Base-by-base conservation (phyloP, 345 rosid genomes). In the Lepidium africanum region DNA sequence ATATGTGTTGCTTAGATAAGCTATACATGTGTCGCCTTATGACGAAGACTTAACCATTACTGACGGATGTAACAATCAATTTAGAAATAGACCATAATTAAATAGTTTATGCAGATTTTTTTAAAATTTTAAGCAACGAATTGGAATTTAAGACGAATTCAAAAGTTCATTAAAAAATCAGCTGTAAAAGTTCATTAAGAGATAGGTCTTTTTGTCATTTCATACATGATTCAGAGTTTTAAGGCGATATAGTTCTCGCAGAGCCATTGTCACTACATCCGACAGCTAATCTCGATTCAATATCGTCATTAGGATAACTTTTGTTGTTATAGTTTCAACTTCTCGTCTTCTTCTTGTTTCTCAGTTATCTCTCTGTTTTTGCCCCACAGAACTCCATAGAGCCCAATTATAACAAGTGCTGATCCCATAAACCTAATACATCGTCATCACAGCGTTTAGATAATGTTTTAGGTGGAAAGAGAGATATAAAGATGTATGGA, bases 311-410 rank as follows among this genome's bases (percentile, higher is more conserved):
- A 9, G 9, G 9, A 32, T 33, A 60, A 8, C 35, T 62, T 62
- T 48, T 75, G 23, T 14, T 33, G 46, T 43, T 43, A 46, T 33
- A 41, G 67, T 65, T 59, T 73, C 40, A 41, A 12, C 43, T 46
- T 56, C 61, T 59, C 72, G 25, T 47, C 59, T 27, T 39, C 47
- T 7, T 46, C 45, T 19, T 71, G 50, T 14, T 11, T 71, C 42
- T 69, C 62, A 9, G 66, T 80, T 30, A 45, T 30, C 76, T 94
- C 99, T 76, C 58, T 82, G 41, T 84, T 87, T 70, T 91, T 94
- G 12, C 97, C 99, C 97, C 97, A 94, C 6, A 94, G 80, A 37
- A 94, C 99, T 0, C 81, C 81, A 32, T 89, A 91, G 2, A 89
- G 83, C 6, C 99, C 99, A 5, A 52, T 76, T 30, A 93, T 78